phyloP scores from a whole-genome alignment of 2,329 filamentous ascomycete species.

The Cryphonectria naterciae region DNA sequence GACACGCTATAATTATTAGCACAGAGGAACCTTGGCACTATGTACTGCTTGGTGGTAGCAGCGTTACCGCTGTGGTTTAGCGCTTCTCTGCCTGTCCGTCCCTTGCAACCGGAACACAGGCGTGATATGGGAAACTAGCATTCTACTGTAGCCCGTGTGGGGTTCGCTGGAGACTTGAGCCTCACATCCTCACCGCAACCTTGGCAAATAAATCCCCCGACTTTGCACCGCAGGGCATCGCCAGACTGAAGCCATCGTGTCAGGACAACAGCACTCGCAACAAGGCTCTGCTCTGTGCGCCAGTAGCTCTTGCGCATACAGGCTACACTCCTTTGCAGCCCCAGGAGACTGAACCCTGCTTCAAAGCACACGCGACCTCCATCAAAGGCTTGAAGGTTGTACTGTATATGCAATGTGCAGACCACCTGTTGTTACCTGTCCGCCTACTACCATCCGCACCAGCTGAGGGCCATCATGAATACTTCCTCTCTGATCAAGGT shows the following conservation, averaged over 20 bases:
- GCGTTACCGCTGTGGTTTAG: not conserved
- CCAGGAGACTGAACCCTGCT: not conserved
- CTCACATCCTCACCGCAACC: not conserved
- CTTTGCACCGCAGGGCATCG: not conserved
- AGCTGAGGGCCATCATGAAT: constrained; percentile 58
- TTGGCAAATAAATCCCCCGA: not conserved
- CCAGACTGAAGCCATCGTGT: not conserved
- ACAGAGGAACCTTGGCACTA: not conserved
- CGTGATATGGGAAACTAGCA: not conserved
- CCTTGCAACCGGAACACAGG: not conserved
- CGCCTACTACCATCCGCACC: not conserved
- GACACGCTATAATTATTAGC: not conserved
- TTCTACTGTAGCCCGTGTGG: not conserved
- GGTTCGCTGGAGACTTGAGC: not conserved
- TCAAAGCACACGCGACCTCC: not conserved
- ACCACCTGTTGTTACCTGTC: not conserved
- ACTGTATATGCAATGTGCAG: constrained; percentile 15
- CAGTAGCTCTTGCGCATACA: not conserved
- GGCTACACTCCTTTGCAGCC: not conserved
- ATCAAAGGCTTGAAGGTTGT: too few species aligned
- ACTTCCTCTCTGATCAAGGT: constrained; percentile 70
- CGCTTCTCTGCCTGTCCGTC: not conserved
- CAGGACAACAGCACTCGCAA: not conserved
- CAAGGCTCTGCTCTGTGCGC: not conserved
- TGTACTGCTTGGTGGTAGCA: not conserved